Evolutionary conservation across 1,284 basidiomycete genomes (phyloP).

Genomic region (Caloboletus inedulis): DNA sequence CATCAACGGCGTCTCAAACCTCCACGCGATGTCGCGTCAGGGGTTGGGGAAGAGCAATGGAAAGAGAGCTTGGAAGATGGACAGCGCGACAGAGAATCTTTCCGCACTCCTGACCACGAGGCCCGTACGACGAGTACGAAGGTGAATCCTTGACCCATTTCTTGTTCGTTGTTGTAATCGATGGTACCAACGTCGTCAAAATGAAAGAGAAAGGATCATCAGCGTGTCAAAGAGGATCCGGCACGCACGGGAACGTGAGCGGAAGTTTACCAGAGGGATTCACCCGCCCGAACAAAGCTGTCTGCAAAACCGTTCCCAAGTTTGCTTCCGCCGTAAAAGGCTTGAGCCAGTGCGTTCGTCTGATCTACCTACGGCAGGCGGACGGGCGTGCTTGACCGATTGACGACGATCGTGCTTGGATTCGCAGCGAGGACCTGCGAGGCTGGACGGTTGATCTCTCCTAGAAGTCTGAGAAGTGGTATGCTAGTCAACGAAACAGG

Average conservation of each 20-base stretch:
- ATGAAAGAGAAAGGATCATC: neutral
- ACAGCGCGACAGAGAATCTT: neutral
- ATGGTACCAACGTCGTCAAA: neutral
- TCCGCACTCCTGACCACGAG: neutral
- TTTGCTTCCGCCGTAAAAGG: neutral
- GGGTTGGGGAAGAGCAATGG: neutral
- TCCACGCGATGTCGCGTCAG: neutral
- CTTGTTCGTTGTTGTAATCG: neutral
- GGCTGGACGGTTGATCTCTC: neutral
- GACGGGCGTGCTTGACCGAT: constrained; percentile 10
- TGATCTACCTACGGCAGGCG: constrained; percentile 44
- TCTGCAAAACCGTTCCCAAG: neutral
- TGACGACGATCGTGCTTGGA: neutral
- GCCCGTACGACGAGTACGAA: neutral
- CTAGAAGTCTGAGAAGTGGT: constrained; percentile 28
- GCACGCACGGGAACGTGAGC: neutral
- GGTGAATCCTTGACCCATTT: neutral
- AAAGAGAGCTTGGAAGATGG: neutral
- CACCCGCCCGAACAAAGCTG: neutral
- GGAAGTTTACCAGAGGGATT: neutral
- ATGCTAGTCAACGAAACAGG: neutral
- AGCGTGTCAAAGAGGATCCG: neutral
- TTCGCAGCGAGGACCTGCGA: neutral
- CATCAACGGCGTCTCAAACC: too few relatives aligned
- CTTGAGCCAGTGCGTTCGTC: neutral